Conservation (phyloP, 176 grass and related monocot genomes). For the Thalia dealbata region DNA sequence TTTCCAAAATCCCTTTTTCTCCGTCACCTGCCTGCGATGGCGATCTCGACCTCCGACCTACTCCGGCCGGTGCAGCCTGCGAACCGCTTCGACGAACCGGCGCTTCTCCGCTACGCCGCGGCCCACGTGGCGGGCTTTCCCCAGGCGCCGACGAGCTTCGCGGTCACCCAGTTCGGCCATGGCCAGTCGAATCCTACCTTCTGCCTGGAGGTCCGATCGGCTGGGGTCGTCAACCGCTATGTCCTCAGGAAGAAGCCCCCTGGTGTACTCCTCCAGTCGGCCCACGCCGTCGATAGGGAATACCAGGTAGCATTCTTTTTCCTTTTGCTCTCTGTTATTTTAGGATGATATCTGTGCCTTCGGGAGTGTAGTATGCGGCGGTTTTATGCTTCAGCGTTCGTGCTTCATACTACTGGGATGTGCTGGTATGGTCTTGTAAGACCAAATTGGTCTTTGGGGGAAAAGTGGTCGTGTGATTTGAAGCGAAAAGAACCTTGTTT, state of each 20-base stretch:
- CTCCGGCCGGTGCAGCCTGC: constrained; percentile 43
- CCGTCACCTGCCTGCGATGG: constrained; percentile 27
- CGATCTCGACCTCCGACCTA: constrained; percentile 47
- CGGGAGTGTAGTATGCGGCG: too few species aligned
- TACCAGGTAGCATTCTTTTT: constrained; percentile 45
- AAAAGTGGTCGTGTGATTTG: background rate
- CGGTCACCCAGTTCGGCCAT: constrained; percentile 64
- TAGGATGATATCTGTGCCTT: background rate
- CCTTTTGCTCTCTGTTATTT: background rate
- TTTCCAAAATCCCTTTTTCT: background rate
- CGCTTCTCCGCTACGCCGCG: constrained; percentile 56
- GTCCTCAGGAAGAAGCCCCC: constrained; percentile 86
- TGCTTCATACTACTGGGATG: background rate
- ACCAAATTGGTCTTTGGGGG: background rate
- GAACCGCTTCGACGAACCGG: constrained; percentile 54
- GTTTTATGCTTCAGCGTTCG: background rate
- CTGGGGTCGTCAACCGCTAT: constrained; percentile 34
- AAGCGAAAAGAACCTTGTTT: too few species aligned
- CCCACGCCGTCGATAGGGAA: constrained; percentile 86
- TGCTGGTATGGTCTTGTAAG: background rate
- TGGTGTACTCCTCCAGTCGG: constrained; percentile 73
- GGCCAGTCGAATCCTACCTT: constrained; percentile 93
- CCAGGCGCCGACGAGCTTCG: constrained; percentile 16
- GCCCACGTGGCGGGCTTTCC: constrained; percentile 67
- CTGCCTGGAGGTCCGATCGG: constrained; percentile 39